Conservation (phyloP, 2,329 filamentous ascomycete species). For the Exophiala alcalophila region DNA sequence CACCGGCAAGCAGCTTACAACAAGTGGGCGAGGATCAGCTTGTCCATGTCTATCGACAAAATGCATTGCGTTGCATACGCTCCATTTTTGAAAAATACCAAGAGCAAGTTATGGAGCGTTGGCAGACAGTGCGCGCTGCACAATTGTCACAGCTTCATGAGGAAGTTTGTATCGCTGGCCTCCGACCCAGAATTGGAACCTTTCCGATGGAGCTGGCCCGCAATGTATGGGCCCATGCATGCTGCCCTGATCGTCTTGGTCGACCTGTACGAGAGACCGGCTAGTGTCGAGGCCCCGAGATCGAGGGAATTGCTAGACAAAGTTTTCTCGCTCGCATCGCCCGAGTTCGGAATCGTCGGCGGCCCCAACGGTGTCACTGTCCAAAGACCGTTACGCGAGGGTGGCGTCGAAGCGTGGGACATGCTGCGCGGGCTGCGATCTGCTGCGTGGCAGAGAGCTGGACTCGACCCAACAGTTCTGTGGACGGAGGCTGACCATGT, state of each 20-base stretch:
- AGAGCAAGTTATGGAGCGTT: slow-evolving; percentile 47
- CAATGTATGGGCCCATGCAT: slow-evolving; percentile 46
- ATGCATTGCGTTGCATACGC: slow-evolving; percentile 47
- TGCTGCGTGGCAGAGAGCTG: slow-evolving; percentile 49
- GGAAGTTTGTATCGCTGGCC: slow-evolving; percentile 48
- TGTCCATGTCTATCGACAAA: slow-evolving; percentile 47
- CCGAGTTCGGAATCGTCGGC: slow-evolving; percentile 46
- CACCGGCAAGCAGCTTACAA: slow-evolving; percentile 43
- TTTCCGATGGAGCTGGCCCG: slow-evolving; percentile 50
- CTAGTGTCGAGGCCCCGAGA: slow-evolving; percentile 44
- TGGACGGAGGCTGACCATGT: slow-evolving; percentile 49
- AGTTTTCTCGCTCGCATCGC: slow-evolving; percentile 46
- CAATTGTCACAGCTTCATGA: slow-evolving; percentile 49
- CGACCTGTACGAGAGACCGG: slow-evolving; percentile 48
- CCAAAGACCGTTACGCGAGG: slow-evolving; percentile 45
- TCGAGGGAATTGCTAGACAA: slow-evolving; percentile 48
- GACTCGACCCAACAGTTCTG: slow-evolving; percentile 45
- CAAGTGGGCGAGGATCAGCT: slow-evolving; percentile 46
- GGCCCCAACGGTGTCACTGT: slow-evolving; percentile 45
- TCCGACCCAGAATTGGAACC: slow-evolving; percentile 48
- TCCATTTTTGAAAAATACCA: slow-evolving; percentile 48
- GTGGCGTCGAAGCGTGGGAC: slow-evolving; percentile 49
- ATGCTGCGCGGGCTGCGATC: slow-evolving; percentile 48
- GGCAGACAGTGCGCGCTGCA: slow-evolving; percentile 47
- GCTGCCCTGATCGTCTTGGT: slow-evolving; percentile 49